These are phyloP conservation scores for Clathrospora elynae DNA, from an alignment of 2,329 filamentous ascomycete species.

Conservation along the genomic window DNA sequence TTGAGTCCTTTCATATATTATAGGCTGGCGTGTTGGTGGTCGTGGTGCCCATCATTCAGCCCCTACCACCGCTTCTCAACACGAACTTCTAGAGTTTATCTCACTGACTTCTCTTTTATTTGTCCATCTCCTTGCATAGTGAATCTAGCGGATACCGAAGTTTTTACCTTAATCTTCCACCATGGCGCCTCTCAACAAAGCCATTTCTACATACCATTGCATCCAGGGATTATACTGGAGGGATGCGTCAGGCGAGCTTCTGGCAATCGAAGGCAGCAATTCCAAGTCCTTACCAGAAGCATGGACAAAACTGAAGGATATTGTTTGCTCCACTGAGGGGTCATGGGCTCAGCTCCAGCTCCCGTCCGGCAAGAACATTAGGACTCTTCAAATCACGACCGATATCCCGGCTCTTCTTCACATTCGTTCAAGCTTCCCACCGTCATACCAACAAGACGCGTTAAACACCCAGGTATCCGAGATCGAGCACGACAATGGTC, in stretches of 20 bases:
- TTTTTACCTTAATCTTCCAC: constrained; percentile 16
- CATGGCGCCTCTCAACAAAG: constrained; percentile 40
- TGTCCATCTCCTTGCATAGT: constrained; percentile 10
- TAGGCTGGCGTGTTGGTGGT: constrained; percentile 7
- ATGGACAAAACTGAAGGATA: constrained; percentile 28
- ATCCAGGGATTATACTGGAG: constrained; percentile 40
- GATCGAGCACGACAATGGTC: constrained; percentile 28
- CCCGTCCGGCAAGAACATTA: constrained; percentile 34
- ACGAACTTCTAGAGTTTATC: constrained; percentile 11
- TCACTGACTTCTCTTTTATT: constrained; percentile 16
- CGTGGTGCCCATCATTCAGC: constrained; percentile 11
- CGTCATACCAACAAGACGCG: constrained; percentile 25
- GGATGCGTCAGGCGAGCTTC: constrained; percentile 26
- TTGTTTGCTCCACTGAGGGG: constrained; percentile 21
- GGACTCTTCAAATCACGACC: constrained; percentile 24
- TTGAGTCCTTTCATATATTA: constrained; percentile 29
- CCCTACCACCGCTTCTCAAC: constrained; percentile 11
- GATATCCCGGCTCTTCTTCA: constrained; percentile 24
- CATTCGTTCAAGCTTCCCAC: constrained; percentile 34
- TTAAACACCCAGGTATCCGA: constrained; percentile 29
- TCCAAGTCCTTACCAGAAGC: constrained; percentile 25
- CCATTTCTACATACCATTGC: constrained; percentile 35
- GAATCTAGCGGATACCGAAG: constrained; percentile 8
- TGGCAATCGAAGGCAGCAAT: constrained; percentile 33
- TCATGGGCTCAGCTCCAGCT: constrained; percentile 24